Evolutionary conservation across 306 rosid genomes (phyloP).

Genomic region (Mimosa pudica): DNA sequence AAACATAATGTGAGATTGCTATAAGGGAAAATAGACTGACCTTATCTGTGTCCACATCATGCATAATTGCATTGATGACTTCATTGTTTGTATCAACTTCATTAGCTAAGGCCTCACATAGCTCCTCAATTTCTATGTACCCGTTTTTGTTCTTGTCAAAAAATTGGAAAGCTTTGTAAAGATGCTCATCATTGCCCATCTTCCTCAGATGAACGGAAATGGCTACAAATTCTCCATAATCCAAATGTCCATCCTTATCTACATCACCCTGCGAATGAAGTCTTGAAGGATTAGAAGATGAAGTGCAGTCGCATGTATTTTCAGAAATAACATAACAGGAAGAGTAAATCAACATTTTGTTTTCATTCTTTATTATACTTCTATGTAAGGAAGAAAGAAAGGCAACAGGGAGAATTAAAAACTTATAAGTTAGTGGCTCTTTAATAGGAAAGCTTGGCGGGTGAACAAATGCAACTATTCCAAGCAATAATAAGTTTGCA

Average conservation of each 20-base stretch:
- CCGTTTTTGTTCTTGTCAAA: constrained; percentile 71
- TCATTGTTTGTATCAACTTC: constrained; percentile 65
- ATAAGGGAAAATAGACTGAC: constrained; percentile 42
- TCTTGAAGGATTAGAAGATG: constrained; percentile 33
- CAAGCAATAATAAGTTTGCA: constrained; percentile 12
- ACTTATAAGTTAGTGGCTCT: background rate
- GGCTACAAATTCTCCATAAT: constrained; percentile 88
- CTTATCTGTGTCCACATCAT: constrained; percentile 96
- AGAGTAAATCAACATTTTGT: constrained; percentile 5
- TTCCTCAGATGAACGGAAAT: constrained; percentile 80
- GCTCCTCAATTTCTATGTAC: constrained; percentile 86
- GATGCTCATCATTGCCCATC: constrained; percentile 83
- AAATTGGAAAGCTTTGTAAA: constrained; percentile 83
- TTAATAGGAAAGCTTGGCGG: background rate
- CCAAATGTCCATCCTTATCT: constrained; percentile 83
- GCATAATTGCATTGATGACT: constrained; percentile 73
- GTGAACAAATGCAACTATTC: constrained; percentile 5
- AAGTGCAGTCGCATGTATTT: background rate
- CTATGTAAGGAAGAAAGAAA: background rate
- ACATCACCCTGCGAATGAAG: constrained; percentile 78
- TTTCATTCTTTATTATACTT: background rate
- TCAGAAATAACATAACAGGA: background rate
- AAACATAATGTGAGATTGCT: background rate
- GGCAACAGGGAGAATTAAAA: background rate
- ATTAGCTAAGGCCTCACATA: constrained; percentile 56